Conservation (phyloP, 768 basidiomycete species). For the Boletus subparvulus region DNA sequence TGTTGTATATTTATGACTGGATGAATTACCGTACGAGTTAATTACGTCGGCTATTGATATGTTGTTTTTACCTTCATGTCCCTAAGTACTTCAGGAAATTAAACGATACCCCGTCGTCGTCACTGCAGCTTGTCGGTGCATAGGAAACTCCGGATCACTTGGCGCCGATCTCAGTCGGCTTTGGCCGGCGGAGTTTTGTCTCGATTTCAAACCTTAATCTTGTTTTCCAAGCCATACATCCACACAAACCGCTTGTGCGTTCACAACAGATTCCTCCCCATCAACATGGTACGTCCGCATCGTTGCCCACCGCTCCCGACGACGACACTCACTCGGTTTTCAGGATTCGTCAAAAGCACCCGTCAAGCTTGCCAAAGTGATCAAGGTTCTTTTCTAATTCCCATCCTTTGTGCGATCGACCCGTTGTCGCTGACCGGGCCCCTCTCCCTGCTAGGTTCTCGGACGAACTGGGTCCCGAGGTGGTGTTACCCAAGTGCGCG, state of each 20-base stretch:
- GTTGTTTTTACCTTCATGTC: not conserved
- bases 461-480: conserved; percentile 98
- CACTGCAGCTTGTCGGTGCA: not conserved
- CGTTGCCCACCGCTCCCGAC: not conserved
- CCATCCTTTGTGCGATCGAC: not conserved
- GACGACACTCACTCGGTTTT: not conserved
- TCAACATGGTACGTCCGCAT: conserved; percentile 25
- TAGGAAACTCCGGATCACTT: no score
- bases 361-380: conserved; percentile 97
- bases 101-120: conserved; percentile 7
- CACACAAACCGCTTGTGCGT: conserved; percentile 5
- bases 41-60: conserved; percentile 6
- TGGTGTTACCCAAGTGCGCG: conserved; percentile 98
- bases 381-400: conserved; percentile 65
- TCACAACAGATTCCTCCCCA: conserved; percentile 1
- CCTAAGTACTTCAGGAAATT: not conserved
- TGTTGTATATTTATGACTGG: conserved; percentile 22
- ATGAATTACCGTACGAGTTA: conserved; percentile 14
- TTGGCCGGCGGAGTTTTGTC: conserved; percentile 19
- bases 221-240: conserved; percentile 10
- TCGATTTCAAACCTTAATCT: conserved; percentile 23
- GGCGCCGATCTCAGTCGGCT: not conserved
- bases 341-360: conserved; percentile 87
- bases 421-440: not conserved
- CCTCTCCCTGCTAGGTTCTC: conserved; percentile 69